A percentile compares a stretch with the other conserved stretches of the same genome.
Evolutionary conservation across 306 rosid species (phyloP).

Genomic region (Quercus cerris): DNA sequence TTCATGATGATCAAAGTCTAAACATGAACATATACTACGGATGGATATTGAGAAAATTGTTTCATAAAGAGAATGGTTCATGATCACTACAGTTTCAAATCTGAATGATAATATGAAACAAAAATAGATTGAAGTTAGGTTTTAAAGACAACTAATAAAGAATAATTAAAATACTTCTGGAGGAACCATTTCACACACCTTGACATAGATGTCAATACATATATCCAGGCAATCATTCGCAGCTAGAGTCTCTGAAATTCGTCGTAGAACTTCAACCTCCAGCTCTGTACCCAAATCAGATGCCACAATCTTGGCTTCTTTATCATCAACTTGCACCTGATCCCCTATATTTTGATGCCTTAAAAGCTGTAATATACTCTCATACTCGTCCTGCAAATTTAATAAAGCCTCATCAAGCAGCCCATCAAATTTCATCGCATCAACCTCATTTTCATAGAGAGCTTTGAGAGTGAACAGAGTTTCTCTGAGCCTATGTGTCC

Average conservation of each 20-base stretch:
- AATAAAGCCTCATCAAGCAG: constrained; percentile 69
- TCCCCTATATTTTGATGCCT: constrained; percentile 40
- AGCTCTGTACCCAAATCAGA: constrained; percentile 51
- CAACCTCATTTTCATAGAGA: constrained; percentile 70
- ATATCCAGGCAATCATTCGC: constrained; percentile 86
- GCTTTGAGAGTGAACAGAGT: constrained; percentile 64
- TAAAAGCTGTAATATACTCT: constrained; percentile 42
- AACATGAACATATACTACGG: too few relatives aligned
- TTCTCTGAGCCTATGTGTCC: constrained; percentile 60
- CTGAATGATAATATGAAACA: too few relatives aligned
- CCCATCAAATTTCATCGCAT: constrained; percentile 78
- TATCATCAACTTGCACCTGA: neutral
- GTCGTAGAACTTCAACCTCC: constrained; percentile 51
- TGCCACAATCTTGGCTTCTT: constrained; percentile 15
- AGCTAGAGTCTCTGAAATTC: constrained; percentile 56
- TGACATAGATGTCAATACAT: constrained; percentile 78
- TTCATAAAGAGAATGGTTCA: too few relatives aligned
- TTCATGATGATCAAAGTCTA: too few relatives aligned
- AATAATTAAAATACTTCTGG: neutral
- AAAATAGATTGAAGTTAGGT: too few relatives aligned
- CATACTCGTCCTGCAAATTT: constrained; percentile 79
- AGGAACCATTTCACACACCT: constrained; percentile 36
- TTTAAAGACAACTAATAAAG: too few relatives aligned
- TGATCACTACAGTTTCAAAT: too few relatives aligned
- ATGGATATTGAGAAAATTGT: too few relatives aligned